Conservation (phyloP, 179 eudicot species). For the Sideroxylon spinosum region DNA sequence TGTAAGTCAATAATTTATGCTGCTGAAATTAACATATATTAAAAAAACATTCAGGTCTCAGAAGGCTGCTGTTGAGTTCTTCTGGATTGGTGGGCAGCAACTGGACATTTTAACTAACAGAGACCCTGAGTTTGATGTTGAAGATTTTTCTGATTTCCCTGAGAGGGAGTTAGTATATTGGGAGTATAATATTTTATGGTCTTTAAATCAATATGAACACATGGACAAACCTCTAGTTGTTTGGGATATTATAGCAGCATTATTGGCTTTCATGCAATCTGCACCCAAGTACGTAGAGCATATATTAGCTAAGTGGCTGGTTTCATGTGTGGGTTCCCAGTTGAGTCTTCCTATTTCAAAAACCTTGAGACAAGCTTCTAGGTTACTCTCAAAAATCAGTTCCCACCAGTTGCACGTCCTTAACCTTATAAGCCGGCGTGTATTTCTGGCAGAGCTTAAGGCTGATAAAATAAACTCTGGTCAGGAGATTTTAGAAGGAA, state of each 20-base stretch:
- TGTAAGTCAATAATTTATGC: not conserved
- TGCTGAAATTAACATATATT: not conserved
- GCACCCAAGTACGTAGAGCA: conserved; percentile 42
- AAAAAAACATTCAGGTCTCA: conserved; percentile 48
- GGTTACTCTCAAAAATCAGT: conserved; percentile 37
- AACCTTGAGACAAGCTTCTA: conserved; percentile 28
- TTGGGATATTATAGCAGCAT: conserved; percentile 79
- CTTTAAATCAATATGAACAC: conserved; percentile 48
- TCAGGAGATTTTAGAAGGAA: conserved; percentile 25
- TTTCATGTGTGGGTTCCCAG: conserved; percentile 24
- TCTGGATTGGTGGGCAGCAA: conserved; percentile 90
- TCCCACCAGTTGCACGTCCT: conserved; percentile 69
- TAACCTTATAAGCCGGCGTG: conserved; percentile 60
- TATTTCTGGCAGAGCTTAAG: conserved; percentile 34
- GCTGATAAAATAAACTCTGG: conserved; percentile 26
- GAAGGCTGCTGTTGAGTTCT: conserved; percentile 82
- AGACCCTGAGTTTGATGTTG: conserved; percentile 29
- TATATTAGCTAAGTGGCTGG: conserved; percentile 52
- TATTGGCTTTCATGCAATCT: conserved; percentile 57
- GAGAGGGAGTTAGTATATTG: conserved; percentile 52
- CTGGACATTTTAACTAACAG: conserved; percentile 20
- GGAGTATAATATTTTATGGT: conserved; percentile 64
- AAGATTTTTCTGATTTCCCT: conserved; percentile 44
- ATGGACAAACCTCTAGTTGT: conserved; percentile 50
- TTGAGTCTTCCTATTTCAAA: conserved; percentile 26